phyloP scores from a whole-genome alignment of 306 rosid species.

The Cyclanthera cordifolia region DNA sequence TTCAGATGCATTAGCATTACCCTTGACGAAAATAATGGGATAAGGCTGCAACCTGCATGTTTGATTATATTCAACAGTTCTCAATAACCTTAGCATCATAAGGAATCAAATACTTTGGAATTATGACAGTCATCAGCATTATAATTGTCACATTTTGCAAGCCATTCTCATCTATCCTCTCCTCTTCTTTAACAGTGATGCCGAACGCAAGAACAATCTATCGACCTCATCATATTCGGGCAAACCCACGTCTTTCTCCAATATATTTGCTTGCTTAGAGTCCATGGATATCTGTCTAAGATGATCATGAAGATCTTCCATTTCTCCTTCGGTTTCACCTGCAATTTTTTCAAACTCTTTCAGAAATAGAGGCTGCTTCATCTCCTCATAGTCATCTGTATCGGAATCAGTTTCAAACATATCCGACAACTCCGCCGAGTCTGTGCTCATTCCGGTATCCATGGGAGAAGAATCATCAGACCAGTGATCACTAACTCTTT shows the following conservation, averaged over 20 bases:
- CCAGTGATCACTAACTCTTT: conserved; percentile 18
- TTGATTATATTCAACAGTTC: not conserved
- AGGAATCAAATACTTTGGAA: not conserved
- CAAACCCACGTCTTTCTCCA: conserved; percentile 22
- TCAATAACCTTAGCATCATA: not conserved
- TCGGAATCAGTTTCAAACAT: conserved; percentile 68
- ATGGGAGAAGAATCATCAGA: conserved; percentile 33
- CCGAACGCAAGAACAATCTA: conserved; percentile 53
- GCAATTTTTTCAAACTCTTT: conserved; percentile 59
- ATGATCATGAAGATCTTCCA: conserved; percentile 60
- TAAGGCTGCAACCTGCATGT: not conserved
- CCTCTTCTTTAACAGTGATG: conserved; percentile 54
- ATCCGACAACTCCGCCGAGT: conserved; percentile 58
- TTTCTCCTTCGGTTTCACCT: conserved; percentile 28
- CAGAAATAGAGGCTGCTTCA: conserved; percentile 58
- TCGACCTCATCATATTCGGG: conserved; percentile 73
- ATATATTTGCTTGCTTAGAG: conserved; percentile 24
- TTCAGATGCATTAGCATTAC: not conserved
- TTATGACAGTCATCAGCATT: not conserved
- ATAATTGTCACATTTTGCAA: not conserved
- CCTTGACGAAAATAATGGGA: not conserved
- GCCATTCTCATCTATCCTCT: conserved; percentile 23
- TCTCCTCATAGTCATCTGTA: conserved; percentile 29
- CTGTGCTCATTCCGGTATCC: conserved; percentile 37
- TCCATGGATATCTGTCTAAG: conserved; percentile 46